These are phyloP conservation scores for Starmerella tilneyi DNA, from an alignment of 805 yeast genomes.

Conservation along the genomic window DNA sequence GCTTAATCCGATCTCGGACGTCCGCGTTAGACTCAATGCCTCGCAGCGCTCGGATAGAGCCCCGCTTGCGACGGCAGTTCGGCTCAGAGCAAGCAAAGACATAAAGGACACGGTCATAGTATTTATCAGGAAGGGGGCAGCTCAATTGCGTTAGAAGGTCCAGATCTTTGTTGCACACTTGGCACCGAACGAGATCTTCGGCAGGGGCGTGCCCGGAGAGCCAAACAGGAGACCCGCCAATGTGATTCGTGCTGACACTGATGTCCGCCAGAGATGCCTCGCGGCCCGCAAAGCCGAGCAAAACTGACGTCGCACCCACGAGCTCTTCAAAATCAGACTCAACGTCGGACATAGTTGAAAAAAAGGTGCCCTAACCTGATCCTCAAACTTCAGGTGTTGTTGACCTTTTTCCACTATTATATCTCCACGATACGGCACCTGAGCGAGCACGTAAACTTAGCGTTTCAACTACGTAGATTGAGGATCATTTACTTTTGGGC, in stretches of 20 bases:
- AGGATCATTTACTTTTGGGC: too few relatives aligned
- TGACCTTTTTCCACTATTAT: too few relatives aligned
- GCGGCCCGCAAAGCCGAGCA: conserved; percentile 33
- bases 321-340: conserved; percentile 25
- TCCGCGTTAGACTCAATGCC: conserved; percentile 57
- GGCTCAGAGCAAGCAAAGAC: conserved; percentile 62
- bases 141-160: conserved; percentile 66
- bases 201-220: conserved; percentile 59
- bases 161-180: conserved; percentile 51
- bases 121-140: conserved; percentile 60
- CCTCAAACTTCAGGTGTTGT: too few relatives aligned
- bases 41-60: conserved; percentile 65
- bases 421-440: too few relatives aligned
- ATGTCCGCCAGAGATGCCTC: conserved; percentile 14
- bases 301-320: conserved; percentile 28
- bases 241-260: conserved; percentile 39
- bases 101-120: conserved; percentile 63
- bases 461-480: too few relatives aligned
- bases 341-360: conserved; percentile 32
- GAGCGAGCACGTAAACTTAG: too few relatives aligned
- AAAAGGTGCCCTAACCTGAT: conserved; percentile 2
- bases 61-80: conserved; percentile 56
- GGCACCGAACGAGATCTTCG: conserved; percentile 45
- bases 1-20: conserved; percentile 28
- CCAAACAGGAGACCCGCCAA: conserved; percentile 62